phyloP scores from a whole-genome alignment of 129 eudicot genomes.

The Daucus carota region DNA sequence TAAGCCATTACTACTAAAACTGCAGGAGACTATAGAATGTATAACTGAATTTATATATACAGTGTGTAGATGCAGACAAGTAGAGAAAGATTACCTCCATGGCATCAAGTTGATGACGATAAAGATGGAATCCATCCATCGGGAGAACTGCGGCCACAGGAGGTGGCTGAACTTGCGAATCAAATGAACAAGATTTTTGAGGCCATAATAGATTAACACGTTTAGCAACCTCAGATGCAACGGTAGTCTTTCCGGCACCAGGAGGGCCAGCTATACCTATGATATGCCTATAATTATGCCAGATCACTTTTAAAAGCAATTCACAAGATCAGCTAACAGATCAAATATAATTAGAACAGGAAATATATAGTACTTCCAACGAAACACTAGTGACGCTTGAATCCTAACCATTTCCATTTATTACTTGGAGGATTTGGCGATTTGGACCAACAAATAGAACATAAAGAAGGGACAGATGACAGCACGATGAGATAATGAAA shows the following conservation, averaged over 20 bases:
- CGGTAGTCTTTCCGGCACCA: slow-evolving; percentile 96
- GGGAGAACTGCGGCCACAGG: slow-evolving; percentile 61
- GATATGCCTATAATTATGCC: slow-evolving; percentile 55
- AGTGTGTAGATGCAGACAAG: not conserved
- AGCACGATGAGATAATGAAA: not conserved
- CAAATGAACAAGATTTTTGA: slow-evolving; percentile 50
- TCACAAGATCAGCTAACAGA: slow-evolving; percentile 4
- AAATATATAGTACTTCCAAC: not conserved
- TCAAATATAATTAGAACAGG: not conserved
- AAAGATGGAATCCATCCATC: slow-evolving; percentile 13
- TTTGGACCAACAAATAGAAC: not conserved
- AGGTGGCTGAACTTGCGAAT: slow-evolving; percentile 65
- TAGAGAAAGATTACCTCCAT: slow-evolving; percentile 7
- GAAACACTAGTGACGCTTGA: not conserved
- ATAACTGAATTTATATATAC: not conserved
- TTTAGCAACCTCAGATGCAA: slow-evolving; percentile 68
- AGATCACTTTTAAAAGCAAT: slow-evolving; percentile 14
- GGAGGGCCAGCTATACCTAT: slow-evolving; percentile 98
- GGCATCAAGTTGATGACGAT: slow-evolving; percentile 12
- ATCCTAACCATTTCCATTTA: slow-evolving; percentile 1
- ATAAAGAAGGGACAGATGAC: not conserved
- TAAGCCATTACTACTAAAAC: not conserved
- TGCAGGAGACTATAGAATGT: not conserved
- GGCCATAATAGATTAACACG: slow-evolving; percentile 83
- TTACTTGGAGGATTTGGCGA: not conserved